Evolutionary conservation across 495 filamentous ascomycete genomes (phyloP), one percentile per base, ranked within the genome.

Genomic region (Cairneyella variabilis): DNA sequence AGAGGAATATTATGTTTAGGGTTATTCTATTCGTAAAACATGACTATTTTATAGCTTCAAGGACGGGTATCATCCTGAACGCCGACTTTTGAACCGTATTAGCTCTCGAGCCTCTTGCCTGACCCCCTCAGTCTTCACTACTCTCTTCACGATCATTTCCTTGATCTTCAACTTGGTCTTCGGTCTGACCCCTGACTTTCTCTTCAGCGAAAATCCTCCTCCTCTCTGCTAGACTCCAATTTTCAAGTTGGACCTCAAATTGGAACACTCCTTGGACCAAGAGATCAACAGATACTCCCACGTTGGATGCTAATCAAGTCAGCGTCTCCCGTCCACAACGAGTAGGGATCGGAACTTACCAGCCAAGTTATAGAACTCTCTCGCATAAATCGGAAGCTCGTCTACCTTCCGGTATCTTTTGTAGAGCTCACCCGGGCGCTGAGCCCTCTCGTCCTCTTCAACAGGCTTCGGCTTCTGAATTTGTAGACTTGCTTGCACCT

Each of bases 351-450:
- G 3, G 14, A 39, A 37, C 46, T 71, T 68, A 49, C 83, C 83
- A 12, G 76, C 79, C 28, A 74, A 64, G 47, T 76, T 66, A 55
- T 81, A 83, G 45, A 90, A 82, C 0, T 54, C 54, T 40, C 65
- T 76, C 5, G 82, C 83, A 0, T 64, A 57, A 11, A 76, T 71
- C 3, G 77, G 69, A 36, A 90, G 66, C 27, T 87, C 78, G 10
- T 79, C 74, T 55, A 72, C 71, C 20, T 59, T 73, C 37, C 79
- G 71, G 68, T 83, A 88, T 9, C 76, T 71, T 55, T 69, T 72
- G 55, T 86, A 88, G 30, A 69, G 66, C 17, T 73, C 73, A 39
- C 83, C 83, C 6, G 80, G 76, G 30, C 76, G 69, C 11, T 58
- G 62, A 16, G 68, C 62, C 18, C 55, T 46, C 18, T 65, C 44